Base-by-base conservation (phyloP, 805 yeast genomes). In the Wickerhamiella occidentalis region DNA sequence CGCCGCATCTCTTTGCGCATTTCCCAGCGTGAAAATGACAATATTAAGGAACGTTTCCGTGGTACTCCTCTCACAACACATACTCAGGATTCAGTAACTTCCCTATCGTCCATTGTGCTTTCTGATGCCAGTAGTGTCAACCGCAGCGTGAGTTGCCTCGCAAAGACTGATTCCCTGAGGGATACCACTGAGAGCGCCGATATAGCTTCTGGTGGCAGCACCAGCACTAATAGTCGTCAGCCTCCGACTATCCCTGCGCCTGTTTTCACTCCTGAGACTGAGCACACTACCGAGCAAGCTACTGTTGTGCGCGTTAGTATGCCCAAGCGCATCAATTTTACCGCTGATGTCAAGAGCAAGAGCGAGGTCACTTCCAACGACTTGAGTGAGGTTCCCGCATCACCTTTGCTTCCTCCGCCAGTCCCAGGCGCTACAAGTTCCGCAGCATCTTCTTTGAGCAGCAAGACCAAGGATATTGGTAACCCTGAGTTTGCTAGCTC, bases 231-330 rank as follows among this genome's bases (percentile, higher is more conserved):
- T 11, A 17, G 26, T 25, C 21, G 40, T 15, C 21, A 33, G 9
- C 48, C 48, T 3, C 48, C 48, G 4, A n/a, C 43, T 13, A 45
- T 45, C 6, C 48, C 48, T 9, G 37, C 48, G 6, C 48, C 48
- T 3, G 43, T 28, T 3, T 36, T 30, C 17, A 29, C 28, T n/a
- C 25, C 21, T 3, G 33, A 28, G 26, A 18, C 26, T 8, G 15
- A 18, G 25, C 15, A 15, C 17, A 18, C 36, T 19, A 17, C 48
- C 13, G 33, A 45, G 21, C 22, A 23, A 3, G 48, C 48, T 11
- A 45, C 48, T 18, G 48, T 47, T 11, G 49, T 47, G n/a, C 40
- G 35, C 7, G 49, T 47, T 17, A 47, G 40, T 21, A 47, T 35
- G 36, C 49, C 49, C 23, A 40, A 38, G 28, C 49, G 49, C 12